Conservation (phyloP, 148 eudicot genomes). For the Simmondsia chinensis region DNA sequence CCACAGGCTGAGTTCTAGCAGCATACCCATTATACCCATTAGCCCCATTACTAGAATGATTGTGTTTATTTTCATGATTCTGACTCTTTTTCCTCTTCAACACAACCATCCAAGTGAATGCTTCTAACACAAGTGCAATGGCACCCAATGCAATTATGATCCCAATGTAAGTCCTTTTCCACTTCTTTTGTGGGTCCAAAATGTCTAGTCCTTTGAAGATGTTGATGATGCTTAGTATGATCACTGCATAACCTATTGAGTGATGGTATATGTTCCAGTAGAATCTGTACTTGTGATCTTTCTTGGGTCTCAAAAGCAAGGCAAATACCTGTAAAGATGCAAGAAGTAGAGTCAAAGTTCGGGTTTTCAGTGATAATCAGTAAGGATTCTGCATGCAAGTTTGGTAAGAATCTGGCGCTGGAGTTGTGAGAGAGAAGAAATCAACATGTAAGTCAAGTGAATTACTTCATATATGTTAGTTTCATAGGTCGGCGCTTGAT, state of each 20-base stretch:
- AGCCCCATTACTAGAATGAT: conserved; percentile 6
- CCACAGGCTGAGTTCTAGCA: conserved; percentile 13
- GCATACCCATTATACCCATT: conserved; percentile 19
- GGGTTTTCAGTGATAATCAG: no score
- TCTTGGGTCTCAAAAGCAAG: conserved; percentile 35
- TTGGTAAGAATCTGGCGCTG: no score
- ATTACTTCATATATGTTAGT: no score
- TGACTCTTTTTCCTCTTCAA: conserved; percentile 23
- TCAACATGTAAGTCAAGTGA: no score
- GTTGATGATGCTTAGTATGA: conserved; percentile 29
- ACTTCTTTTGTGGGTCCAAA: conserved; percentile 24
- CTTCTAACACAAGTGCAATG: conserved; percentile 29
- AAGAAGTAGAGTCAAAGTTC: no score
- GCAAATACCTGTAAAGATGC: conserved; percentile 38
- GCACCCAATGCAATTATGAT: conserved; percentile 25
- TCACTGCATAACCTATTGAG: conserved; percentile 33
- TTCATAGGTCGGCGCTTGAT: no score
- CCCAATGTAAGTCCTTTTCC: conserved; percentile 38
- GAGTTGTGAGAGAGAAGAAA: no score
- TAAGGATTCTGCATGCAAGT: no score
- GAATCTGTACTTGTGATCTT: conserved; percentile 26
- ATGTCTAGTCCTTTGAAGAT: conserved; percentile 46
- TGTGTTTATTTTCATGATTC: conserved; percentile 8
- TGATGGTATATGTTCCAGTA: conserved; percentile 66
- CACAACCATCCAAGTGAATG: conserved; percentile 30